phyloP scores from a whole-genome alignment of 208 protist genomes.

The Willaertia magna region DNA sequence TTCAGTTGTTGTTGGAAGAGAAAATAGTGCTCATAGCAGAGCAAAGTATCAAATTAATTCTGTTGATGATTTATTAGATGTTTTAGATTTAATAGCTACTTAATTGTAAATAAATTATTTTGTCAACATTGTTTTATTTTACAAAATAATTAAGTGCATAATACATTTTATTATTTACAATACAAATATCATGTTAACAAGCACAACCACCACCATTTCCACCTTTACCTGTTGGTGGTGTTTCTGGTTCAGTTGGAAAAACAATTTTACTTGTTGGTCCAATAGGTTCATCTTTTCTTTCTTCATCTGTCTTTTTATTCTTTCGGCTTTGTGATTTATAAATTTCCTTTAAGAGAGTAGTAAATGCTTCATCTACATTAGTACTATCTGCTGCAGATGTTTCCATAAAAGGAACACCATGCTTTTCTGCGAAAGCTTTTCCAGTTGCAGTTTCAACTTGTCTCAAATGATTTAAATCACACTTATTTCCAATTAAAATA shows the following conservation, averaged over 20 bases:
- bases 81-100: too few species aligned
- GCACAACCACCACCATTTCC: neutral
- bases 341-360: slow-evolving; percentile 86
- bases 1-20: neutral
- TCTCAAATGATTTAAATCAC: slow-evolving; percentile 69
- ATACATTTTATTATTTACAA: too few species aligned
- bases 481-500: slow-evolving; percentile 98
- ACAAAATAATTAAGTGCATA: too few species aligned
- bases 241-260: neutral
- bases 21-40: neutral
- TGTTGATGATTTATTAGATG: neutral
- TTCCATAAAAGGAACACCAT: slow-evolving; percentile 92
- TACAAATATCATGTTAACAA: too few species aligned
- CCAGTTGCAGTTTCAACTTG: slow-evolving; percentile 74
- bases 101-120: too few species aligned
- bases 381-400: slow-evolving; percentile 93
- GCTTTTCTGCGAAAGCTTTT: slow-evolving; percentile 80
- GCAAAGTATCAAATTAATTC: neutral
- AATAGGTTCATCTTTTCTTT: neutral
- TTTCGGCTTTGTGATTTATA: slow-evolving; percentile 18
- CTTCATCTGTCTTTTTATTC: neutral
- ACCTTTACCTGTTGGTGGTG: neutral
- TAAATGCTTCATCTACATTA: slow-evolving; percentile 96
- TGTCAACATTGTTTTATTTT: too few species aligned
- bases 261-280: neutral